These are phyloP conservation scores for Cadophora gregata DNA, from an alignment of 2,329 filamentous ascomycete species.

Conservation along the genomic window DNA sequence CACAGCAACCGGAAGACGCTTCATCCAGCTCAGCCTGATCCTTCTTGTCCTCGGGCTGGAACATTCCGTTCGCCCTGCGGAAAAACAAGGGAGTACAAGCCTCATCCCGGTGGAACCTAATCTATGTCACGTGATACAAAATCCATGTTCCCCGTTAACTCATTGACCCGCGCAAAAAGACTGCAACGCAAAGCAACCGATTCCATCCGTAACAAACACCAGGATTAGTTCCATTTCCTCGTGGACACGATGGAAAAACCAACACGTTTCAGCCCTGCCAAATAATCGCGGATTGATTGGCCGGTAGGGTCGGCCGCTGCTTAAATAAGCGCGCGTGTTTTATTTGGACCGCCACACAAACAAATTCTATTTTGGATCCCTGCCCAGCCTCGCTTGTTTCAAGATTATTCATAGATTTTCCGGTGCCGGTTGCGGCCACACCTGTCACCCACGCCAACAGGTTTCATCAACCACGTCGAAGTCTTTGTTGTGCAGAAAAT, in stretches of 20 bases:
- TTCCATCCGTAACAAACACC: background rate
- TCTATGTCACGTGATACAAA: background rate
- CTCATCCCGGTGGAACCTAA: background rate
- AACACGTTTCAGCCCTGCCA: constrained; percentile 10
- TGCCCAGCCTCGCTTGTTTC: constrained; percentile 29
- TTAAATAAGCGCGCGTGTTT: constrained; percentile 28
- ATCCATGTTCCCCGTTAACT: too few relatives aligned
- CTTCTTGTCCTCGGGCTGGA: constrained; percentile 1
- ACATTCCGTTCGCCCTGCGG: background rate
- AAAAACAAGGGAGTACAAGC: constrained; percentile 9
- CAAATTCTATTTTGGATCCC: constrained; percentile 18
- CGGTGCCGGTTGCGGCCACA: constrained; percentile 1
- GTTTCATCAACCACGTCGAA: constrained; percentile 3
- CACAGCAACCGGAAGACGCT: constrained; percentile 2
- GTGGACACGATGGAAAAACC: background rate
- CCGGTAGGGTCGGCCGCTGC: constrained; percentile 11
- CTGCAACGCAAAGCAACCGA: background rate
- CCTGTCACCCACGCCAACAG: background rate
- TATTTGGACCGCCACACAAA: constrained; percentile 9
- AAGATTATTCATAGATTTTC: constrained; percentile 22
- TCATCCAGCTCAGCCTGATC: constrained; percentile 17
- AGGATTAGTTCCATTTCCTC: background rate
- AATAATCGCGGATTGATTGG: constrained; percentile 25
- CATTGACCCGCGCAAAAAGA: background rate
- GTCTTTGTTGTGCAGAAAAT: constrained; percentile 10